Base-by-base conservation (phyloP, 805 yeast species). In the Wickerhamomyces queroliae region DNA sequence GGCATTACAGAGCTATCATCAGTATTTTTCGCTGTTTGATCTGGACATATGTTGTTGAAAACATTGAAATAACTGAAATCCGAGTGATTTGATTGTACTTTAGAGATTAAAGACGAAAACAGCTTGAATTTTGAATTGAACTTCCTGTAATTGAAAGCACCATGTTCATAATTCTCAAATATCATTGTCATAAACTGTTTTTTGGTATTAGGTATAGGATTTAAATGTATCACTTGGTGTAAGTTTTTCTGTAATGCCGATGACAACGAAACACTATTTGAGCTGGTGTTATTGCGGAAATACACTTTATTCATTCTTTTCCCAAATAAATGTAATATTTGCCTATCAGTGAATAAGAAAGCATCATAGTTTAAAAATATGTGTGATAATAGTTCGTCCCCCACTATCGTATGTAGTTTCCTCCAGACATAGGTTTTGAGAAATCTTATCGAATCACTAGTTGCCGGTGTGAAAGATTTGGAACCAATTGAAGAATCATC, bases 51-150 rank as follows among this genome's bases (percentile, higher is more conserved):
- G 0, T 59, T 46, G 32, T 61, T 61, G 21, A 66, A 55, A 0
- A 76, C 59, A 19, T 63, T 55, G 2, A 53, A 46, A 41, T 74
- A 74, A 6, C 55, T 50, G 8, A 57, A 46, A 8, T 41, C 44
- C 5, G 33, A n/a, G 40, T 75, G 78, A 16, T 61, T 68, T 5
- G 30, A 6, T 1, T 65, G 41, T 13, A 69, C 37, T 20, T 42
- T 40, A 3, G 20, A 7, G 0, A 53, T 33, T 2, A 50, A 10
- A 9, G 33, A 31, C 40, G 52, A n/a, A 55, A 51, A 21, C 51
- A 20, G 19, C 15, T 43, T 11, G 32, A 52, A 6, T 57, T 33
- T 37, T 46, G 48, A 35, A 52, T 51, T 34, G 36, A 55, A 17
- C 53, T 52, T 45, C 46, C 51, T 2, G 55, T 63, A n/a, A 47